Percentiles rank a stretch among this genome's conserved stretches.
Conservation (phyloP, 2,329 filamentous ascomycete genomes). For the Xylaria sp. region DNA sequence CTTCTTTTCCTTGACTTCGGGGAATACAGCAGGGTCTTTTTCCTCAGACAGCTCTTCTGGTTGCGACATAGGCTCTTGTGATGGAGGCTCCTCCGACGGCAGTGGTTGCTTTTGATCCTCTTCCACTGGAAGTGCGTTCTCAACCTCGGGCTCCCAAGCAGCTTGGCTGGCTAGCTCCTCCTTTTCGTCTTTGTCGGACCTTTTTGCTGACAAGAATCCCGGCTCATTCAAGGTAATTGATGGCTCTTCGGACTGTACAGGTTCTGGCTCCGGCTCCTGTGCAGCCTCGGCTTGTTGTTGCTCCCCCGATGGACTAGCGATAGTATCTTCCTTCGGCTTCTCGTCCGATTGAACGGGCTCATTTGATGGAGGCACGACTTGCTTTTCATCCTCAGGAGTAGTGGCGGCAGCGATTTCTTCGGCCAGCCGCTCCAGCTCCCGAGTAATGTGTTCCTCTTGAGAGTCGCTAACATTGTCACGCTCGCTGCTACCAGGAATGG, state of each 20-base stretch:
- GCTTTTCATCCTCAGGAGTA: constrained; percentile 14
- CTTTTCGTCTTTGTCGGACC: constrained; percentile 40
- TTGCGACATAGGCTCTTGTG: constrained; percentile 4
- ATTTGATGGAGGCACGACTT: constrained; percentile 13
- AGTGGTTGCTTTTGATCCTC: constrained; percentile 2
- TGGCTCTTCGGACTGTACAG: constrained; percentile 6
- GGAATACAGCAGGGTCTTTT: constrained; percentile 37
- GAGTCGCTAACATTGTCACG: background rate
- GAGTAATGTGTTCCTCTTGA: constrained; percentile 4
- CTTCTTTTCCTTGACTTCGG: constrained; percentile 2
- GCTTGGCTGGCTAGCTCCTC: constrained; percentile 28
- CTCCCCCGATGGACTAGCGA: background rate
- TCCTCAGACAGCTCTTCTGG: constrained; percentile 13
- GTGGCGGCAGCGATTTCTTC: background rate
- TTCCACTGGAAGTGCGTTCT: constrained; percentile 9
- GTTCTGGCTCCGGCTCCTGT: constrained; percentile 1
- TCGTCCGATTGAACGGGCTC: constrained; percentile 18
- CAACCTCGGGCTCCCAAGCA: constrained; percentile 13
- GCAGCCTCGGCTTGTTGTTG: background rate
- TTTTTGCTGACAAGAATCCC: constrained; percentile 27
- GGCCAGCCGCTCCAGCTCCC: constrained; percentile 5
- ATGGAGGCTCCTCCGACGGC: background rate
- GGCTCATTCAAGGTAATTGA: constrained; percentile 11
- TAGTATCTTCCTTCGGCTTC: background rate
- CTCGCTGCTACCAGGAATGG: constrained; percentile 4